These are phyloP conservation scores for Amphicarpaea edgeworthii DNA, from an alignment of 306 rosid genomes.

Conservation along the genomic window DNA sequence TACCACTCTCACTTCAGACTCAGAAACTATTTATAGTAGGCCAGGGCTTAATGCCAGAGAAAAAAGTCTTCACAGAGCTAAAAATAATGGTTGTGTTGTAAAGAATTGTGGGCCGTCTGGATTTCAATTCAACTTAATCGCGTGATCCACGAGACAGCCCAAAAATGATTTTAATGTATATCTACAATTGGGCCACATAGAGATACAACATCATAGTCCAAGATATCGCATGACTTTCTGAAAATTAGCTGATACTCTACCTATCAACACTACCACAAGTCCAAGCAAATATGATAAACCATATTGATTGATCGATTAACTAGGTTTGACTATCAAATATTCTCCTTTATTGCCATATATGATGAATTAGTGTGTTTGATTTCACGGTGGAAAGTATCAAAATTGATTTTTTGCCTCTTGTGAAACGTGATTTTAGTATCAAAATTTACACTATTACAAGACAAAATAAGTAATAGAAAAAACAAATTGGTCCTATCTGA, in stretches of 20 bases:
- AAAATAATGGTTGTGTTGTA: background rate
- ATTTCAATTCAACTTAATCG: background rate
- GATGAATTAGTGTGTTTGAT: background rate
- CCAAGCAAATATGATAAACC: background rate
- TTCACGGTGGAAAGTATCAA: too few relatives aligned
- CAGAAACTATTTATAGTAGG: conserved; percentile 30
- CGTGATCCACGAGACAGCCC: background rate
- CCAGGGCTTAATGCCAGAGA: background rate
- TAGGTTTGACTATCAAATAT: background rate
- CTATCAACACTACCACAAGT: background rate
- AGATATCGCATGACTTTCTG: background rate
- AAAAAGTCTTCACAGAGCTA: background rate
- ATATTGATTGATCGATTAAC: background rate
- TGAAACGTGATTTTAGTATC: too few relatives aligned
- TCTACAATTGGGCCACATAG: background rate
- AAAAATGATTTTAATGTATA: background rate
- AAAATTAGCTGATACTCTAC: background rate
- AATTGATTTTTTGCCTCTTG: background rate
- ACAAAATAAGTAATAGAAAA: too few relatives aligned
- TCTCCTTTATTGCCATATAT: background rate
- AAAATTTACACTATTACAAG: too few relatives aligned
- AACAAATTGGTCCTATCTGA: too few relatives aligned
- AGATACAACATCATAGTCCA: background rate
- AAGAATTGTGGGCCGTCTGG: background rate
- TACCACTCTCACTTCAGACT: background rate